A percentile compares a stretch with the other conserved stretches of the same genome.
Conservation (phyloP, 2,329 filamentous ascomycete species). For the Aspergillus sp. region DNA sequence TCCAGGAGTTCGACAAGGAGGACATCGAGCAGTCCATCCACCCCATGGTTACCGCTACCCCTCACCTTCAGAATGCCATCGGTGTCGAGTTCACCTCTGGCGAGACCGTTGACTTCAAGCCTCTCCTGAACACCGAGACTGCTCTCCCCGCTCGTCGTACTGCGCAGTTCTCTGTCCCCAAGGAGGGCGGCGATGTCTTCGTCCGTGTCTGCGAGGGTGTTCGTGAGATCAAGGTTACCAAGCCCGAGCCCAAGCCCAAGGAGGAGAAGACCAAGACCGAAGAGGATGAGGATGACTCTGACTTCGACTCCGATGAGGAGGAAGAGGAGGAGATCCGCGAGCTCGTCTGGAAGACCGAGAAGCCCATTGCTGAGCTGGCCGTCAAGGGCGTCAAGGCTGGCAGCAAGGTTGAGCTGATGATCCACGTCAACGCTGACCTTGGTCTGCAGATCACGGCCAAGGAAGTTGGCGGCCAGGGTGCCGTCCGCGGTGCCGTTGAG, state of each 20-base stretch:
- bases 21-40: constrained; percentile 97
- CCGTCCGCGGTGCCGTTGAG: constrained; percentile 67
- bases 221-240: constrained; percentile 90
- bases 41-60: constrained; percentile 89
- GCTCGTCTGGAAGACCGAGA: constrained; percentile 88
- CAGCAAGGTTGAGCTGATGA: constrained; percentile 87
- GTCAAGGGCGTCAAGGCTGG: constrained; percentile 83
- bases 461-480: constrained; percentile 84
- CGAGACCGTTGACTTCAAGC: constrained; percentile 70
- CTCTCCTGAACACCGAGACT: constrained; percentile 82
- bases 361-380: constrained; percentile 79
- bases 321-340: constrained; percentile 85
- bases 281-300: constrained; percentile 61
- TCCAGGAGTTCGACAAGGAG: constrained; percentile 89
- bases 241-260: constrained; percentile 77
- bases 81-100: constrained; percentile 73
- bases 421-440: constrained; percentile 82
- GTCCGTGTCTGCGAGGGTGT: constrained; percentile 85
- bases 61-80: constrained; percentile 84
- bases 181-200: constrained; percentile 82
- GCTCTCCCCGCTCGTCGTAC: constrained; percentile 86
- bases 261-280: constrained; percentile 58
- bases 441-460: constrained; percentile 76
- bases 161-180: constrained; percentile 73
- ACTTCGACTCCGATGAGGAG: constrained; percentile 62